phyloP scores from a whole-genome alignment of 2,329 filamentous ascomycete genomes.

The Pseudogymnoascus sp. region DNA sequence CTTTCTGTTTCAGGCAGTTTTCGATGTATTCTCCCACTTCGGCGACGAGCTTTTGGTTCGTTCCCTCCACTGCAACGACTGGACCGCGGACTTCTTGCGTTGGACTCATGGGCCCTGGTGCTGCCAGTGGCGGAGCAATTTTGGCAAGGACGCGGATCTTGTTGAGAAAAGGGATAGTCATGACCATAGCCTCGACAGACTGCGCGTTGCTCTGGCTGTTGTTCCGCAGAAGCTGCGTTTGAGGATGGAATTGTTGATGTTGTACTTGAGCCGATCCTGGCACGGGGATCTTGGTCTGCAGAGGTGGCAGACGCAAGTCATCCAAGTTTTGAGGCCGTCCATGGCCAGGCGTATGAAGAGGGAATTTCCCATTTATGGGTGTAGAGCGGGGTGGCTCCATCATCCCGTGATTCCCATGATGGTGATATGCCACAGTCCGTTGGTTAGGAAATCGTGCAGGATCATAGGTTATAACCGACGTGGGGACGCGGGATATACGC shows the following conservation, averaged over 20 bases:
- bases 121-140: conserved; percentile 61
- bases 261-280: conserved; percentile 28
- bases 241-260: conserved; percentile 29
- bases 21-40: conserved; percentile 56
- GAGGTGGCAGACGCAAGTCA: conserved; percentile 29
- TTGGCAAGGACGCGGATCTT: conserved; percentile 71
- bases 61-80: conserved; percentile 76
- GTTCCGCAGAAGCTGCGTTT: conserved; percentile 25
- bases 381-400: conserved; percentile 27
- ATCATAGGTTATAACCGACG: conserved; percentile 31
- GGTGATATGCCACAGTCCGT: conserved; percentile 14
- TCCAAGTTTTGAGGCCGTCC: conserved; percentile 22
- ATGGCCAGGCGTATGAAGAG: conserved; percentile 15
- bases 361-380: conserved; percentile 21
- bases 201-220: conserved; percentile 36
- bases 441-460: conserved; percentile 30
- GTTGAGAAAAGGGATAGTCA: conserved; percentile 63
- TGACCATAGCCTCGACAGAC: conserved; percentile 61
- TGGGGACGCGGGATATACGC: conserved; percentile 13
- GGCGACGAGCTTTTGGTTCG: conserved; percentile 43
- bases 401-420: conserved; percentile 15
- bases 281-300: conserved; percentile 24
- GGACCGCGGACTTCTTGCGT: conserved; percentile 55
- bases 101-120: conserved; percentile 30
- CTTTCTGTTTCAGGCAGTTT: conserved; percentile 23